Base-by-base conservation (phyloP, 768 basidiomycete genomes). In the Lentinula raphanica region DNA sequence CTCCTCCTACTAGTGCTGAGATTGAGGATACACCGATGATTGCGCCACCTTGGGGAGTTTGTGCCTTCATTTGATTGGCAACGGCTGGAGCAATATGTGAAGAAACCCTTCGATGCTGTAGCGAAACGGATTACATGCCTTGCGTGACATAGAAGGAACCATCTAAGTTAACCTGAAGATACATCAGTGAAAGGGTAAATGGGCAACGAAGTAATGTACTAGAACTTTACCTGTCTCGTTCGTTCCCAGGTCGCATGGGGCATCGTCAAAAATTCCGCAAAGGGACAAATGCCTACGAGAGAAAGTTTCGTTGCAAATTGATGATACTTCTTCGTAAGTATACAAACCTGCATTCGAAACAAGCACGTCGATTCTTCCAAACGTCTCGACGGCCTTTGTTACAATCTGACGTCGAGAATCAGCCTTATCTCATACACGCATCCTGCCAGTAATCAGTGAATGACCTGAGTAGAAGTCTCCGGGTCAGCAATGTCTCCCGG, bases 1-100 rank as follows among this genome's bases (percentile, higher is more conserved):
- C 88, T 15, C 89, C 90, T 7, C 89, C 89, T 48, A 90, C 87
- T 17, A 90, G 76, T 0, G 88, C 90, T 27, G 86, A 88, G 59
- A 90, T 90, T n/a, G 85, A 87, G 11, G 87, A 87, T 27, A 90
- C 82, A 21, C 82, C 87, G 38, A 91, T 83, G 65, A 91, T 88
- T 3, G 84, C 81, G 3, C 89, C 89, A 3, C 88, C 87, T 66
- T 84, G 83, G 2, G 87, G 87, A 6, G 68, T 72, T 64, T 90
- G 89, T 15, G 63, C 71, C 60, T 82, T 82, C 89, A 91, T 91
- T 66, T 87, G 86, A 60, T 84, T 86, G 8, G 87, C 87, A 2
- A 85, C 83, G 15, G 86, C 87, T 83, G 49, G 17, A 42, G 11
- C 23, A 49, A 61, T 62, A 21, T 53, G 58, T 55, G 61, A 49